These are phyloP conservation scores for Sphenostylis stenocarpa DNA, from an alignment of 306 rosid species.

Conservation along the genomic window DNA sequence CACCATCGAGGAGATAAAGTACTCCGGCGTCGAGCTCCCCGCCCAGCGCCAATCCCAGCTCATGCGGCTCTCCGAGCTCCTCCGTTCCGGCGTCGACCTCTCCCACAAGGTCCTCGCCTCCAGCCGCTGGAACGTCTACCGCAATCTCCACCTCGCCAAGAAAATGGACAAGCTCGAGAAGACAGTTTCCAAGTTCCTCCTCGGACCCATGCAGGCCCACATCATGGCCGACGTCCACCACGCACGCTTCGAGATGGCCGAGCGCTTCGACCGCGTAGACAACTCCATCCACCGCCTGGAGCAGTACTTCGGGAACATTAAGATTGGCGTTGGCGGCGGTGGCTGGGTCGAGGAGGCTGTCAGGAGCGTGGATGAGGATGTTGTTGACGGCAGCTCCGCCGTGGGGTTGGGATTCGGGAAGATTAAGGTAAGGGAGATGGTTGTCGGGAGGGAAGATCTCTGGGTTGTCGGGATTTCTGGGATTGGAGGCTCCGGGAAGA, in stretches of 20 bases:
- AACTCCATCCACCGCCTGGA: slow-evolving; percentile 44
- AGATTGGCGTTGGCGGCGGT: slow-evolving; percentile 59
- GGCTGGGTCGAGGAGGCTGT: slow-evolving; percentile 76
- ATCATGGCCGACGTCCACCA: slow-evolving; percentile 82
- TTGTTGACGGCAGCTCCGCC: slow-evolving; percentile 43
- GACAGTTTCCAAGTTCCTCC: slow-evolving; percentile 49
- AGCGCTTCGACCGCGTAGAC: slow-evolving; percentile 66
- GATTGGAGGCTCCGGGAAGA: slow-evolving; percentile 94
- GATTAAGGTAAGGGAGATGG: slow-evolving; percentile 66
- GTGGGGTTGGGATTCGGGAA: slow-evolving; percentile 60
- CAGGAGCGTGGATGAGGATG: slow-evolving; percentile 56
- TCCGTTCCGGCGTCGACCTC: slow-evolving; percentile 61
- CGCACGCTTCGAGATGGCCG: slow-evolving; percentile 47
- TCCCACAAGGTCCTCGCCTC: slow-evolving; percentile 56
- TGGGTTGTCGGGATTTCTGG: slow-evolving; percentile 68
- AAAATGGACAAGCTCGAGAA: slow-evolving; percentile 84
- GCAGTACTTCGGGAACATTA: slow-evolving; percentile 57
- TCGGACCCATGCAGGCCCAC: slow-evolving; percentile 65
- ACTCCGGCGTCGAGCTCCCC: slow-evolving; percentile 76
- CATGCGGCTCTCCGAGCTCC: slow-evolving; percentile 60
- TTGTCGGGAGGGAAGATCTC: slow-evolving; percentile 48
- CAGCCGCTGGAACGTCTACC: slow-evolving; percentile 76
- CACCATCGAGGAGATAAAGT: slow-evolving; percentile 68
- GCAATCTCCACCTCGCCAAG: slow-evolving; percentile 56
- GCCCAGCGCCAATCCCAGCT: slow-evolving; percentile 60